Conservation (phyloP, 1,284 basidiomycete species). For the Papiliotrema flavescens region DNA sequence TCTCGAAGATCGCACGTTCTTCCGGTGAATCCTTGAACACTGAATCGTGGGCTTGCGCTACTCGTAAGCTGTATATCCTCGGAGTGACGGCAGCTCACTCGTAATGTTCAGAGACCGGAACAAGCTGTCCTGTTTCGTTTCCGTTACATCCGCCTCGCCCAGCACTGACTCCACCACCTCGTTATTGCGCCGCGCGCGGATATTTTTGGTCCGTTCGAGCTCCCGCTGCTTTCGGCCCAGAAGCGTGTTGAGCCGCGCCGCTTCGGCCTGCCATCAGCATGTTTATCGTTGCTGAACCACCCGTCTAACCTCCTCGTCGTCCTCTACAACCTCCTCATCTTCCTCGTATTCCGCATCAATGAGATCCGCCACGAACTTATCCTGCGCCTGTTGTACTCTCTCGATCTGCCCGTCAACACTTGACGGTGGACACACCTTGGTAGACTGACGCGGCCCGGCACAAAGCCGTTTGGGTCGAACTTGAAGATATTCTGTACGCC, state of each 20-base stretch:
- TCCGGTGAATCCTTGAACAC: slow-evolving; percentile 39
- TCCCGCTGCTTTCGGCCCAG: neutral
- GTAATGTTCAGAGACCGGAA: slow-evolving; percentile 22
- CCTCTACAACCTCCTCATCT: slow-evolving; percentile 13
- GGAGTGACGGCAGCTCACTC: slow-evolving; percentile 13
- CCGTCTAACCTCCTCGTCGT: slow-evolving; percentile 14
- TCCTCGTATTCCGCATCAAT: slow-evolving; percentile 28
- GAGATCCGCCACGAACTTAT: slow-evolving; percentile 29
- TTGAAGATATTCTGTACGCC: slow-evolving; percentile 47
- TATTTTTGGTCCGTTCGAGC: slow-evolving; percentile 2
- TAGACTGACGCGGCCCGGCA: slow-evolving; percentile 28
- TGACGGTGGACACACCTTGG: neutral
- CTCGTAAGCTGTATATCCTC: neutral
- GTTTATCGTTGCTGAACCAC: too few species aligned
- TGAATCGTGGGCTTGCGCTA: slow-evolving; percentile 28
- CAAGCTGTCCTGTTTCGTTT: too few species aligned
- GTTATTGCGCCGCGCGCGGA: slow-evolving; percentile 8
- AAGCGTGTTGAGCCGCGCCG: slow-evolving; percentile 9
- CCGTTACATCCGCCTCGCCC: slow-evolving; percentile 7
- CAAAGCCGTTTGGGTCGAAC: slow-evolving; percentile 41
- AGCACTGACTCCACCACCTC: slow-evolving; percentile 17
- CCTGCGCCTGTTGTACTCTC: slow-evolving; percentile 29
- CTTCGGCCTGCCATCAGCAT: slow-evolving; percentile 18
- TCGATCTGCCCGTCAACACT: slow-evolving; percentile 24
- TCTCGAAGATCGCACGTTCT: slow-evolving; percentile 36